Conservation (phyloP, 2,329 filamentous ascomycete genomes). For the Albifimbria verrucaria region DNA sequence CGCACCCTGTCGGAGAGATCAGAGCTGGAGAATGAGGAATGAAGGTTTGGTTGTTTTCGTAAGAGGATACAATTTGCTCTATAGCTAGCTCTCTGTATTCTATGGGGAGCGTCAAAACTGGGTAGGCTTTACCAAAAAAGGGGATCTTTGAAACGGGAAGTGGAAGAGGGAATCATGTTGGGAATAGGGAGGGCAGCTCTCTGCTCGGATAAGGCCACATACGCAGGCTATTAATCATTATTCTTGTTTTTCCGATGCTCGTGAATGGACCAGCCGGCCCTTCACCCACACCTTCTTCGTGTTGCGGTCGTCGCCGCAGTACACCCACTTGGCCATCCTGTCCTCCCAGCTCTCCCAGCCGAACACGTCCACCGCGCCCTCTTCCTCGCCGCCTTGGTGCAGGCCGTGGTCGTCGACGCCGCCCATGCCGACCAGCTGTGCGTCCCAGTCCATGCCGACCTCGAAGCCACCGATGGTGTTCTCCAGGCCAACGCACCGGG, state of each 20-base stretch:
- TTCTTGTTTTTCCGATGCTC: constrained; percentile 1
- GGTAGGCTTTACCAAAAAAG: no score
- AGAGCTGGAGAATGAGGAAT: no score
- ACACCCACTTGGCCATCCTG: constrained; percentile 89
- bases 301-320: constrained; percentile 89
- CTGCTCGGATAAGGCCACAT: no score
- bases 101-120: no score
- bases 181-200: no score
- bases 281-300: constrained; percentile 85
- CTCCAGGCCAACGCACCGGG: constrained; percentile 71
- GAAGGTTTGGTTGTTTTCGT: no score
- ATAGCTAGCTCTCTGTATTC: no score
- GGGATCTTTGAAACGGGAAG: no score
- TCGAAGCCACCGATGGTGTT: constrained; percentile 76
- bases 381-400: constrained; percentile 25
- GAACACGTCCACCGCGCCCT: constrained; percentile 79
- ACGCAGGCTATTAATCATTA: not conserved
- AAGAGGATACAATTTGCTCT: no score
- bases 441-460: constrained; percentile 86
- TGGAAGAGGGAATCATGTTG: no score
- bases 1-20: no score
- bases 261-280: constrained; percentile 72
- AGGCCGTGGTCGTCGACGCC: constrained; percentile 40
- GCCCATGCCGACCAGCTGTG: constrained; percentile 71
- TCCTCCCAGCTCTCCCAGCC: constrained; percentile 90